Evolutionary conservation across 225 moss, liverwort and hornwort species (phyloP), one percentile per base, ranked within the genome.

Genomic region (Neckera pumila): DNA sequence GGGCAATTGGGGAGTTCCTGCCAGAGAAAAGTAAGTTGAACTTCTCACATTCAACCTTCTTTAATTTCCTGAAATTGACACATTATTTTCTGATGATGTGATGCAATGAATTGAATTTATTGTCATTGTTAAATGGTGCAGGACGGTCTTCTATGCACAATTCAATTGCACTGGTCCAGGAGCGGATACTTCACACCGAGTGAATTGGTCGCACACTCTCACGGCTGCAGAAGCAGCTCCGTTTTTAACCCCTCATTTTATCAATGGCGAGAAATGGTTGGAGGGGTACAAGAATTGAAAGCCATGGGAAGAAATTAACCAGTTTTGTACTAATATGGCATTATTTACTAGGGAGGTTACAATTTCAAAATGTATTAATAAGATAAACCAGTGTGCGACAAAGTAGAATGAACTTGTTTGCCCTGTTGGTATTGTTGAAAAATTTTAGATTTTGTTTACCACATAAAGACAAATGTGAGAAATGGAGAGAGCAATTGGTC

Each of bases 111-210:
- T 47, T 45, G 59, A 26, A 34, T 47, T 60, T 36, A 42, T 45
- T 47, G 33, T 21, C 12, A 5, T 56, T 26, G 53, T 42, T 60
- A 17, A 43, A 72, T 72, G 73, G 38, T 86, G 59, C 60, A 93
- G 92, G 86, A 93, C 92, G 27, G 89, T 92, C 8, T 93, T 89
- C 82, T 92, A 90, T 36, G 93, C 86, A 2, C 90, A 93, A 42
- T 93, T 62, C 89, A 93, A 93, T 9, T 93, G 93, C 58, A 90
- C 11, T 53, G 90, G 93, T 33, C 92, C 86, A 20, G 90, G 92
- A 43, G 92, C 90, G 2, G 88, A 86, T 45, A 84, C 63, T n/a
- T 83, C 81, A n/a, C 85, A 59, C 31, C 79, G 88, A 34, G 93
- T 93, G 42, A 63, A 66, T 70, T 92, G 93, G 93, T 88, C 93